phyloP scores from a whole-genome alignment of 2,329 filamentous ascomycete genomes.

The Hymenoscyphus scutula region DNA sequence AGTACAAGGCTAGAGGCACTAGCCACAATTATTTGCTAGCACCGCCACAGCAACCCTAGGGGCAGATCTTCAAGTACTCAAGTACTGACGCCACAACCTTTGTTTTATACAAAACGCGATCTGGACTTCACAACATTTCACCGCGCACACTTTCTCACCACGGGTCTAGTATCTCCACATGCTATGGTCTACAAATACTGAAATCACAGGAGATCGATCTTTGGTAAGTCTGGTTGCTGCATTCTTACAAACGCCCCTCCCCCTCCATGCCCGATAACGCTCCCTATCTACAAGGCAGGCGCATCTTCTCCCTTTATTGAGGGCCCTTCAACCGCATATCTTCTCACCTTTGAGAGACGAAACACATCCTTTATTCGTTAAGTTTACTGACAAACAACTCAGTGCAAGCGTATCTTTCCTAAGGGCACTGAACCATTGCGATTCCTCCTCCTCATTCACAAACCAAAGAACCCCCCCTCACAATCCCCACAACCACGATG shows the following conservation, averaged over 20 bases:
- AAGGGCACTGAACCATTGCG: neutral
- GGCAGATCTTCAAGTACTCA: neutral
- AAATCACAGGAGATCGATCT: neutral
- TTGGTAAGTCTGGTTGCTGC: neutral
- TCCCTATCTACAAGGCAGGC: neutral
- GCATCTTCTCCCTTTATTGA: neutral
- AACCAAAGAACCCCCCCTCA: neutral
- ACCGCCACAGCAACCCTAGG: neutral
- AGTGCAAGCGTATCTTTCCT: neutral
- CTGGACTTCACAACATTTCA: neutral
- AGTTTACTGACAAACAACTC: neutral
- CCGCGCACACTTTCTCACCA: neutral
- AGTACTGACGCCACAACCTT: neutral
- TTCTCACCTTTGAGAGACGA: neutral
- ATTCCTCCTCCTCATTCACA: neutral
- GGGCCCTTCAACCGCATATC: neutral
- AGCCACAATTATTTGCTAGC: conserved; percentile 3
- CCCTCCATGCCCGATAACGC: too few species aligned
- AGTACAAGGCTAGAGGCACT: neutral
- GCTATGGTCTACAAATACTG: neutral
- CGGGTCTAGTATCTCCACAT: neutral
- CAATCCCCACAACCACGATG: neutral
- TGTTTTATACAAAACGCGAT: neutral
- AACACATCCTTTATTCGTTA: neutral
- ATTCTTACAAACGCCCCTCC: too few species aligned